Base-by-base conservation (phyloP, 192 early-diverging fungal species). In the Phycomyces blakesleeanus region DNA sequence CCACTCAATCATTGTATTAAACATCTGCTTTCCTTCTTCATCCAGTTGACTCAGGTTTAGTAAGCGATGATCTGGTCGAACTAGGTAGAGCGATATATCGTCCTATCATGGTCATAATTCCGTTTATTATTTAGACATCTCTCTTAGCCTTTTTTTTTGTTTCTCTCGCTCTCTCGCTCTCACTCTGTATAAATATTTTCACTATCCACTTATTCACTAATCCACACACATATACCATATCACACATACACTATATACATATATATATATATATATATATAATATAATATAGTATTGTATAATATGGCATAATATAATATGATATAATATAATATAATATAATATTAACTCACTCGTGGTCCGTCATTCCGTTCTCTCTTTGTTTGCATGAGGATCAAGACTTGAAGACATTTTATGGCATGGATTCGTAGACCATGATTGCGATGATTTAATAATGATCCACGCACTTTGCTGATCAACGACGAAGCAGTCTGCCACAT, bases 321-420 rank as follows among this genome's bases (percentile, higher is more conserved):
- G n/a, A n/a, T n/a, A n/a, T n/a, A n/a, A n/a, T n/a, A n/a, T n/a
- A 4, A 6, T 38, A 42, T 57, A 16, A 15, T 9, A 52, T 25
- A 26, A 59, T 18, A 18, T 60, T 9, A 18, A 55, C 11, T 50
- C 51, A 18, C 61, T 21, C 26, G 39, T 55, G 16, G 37, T 24
- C 29, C 51, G 29, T 49, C 15, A 12, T 68, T 49, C 6, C 58
- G 49, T 61, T 61, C 66, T 18, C 38, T 68, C 34, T 55, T 53
- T 34, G 78, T 68, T 40, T 76, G 65, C 26, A 76, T 20, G 3
- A 70, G 20, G 18, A 72, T 54, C 22, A 79, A 41, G 7, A 59
- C 55, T 50, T 74, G 75, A 14, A 79, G 25, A 47, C 61, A 76
- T 25, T 79, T 79, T 20, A 73, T 54, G 9, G 64, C 68, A 25